Conservation (phyloP, 805 yeast genomes). For the Danielia oregonensis region DNA sequence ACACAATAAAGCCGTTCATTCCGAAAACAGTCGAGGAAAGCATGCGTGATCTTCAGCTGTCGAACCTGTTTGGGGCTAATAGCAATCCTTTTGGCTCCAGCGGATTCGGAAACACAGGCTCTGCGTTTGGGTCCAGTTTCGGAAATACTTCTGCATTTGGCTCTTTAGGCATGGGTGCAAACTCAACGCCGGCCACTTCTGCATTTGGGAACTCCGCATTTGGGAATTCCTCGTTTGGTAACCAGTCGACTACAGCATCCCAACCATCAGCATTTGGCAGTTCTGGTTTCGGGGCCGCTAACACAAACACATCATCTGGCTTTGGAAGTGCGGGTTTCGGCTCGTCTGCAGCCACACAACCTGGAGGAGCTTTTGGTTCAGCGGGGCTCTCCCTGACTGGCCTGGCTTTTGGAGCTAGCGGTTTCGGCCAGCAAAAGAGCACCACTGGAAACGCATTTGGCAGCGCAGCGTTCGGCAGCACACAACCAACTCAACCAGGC, state of each 20-base stretch:
- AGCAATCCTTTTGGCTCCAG: not conserved
- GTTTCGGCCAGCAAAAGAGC: constrained; percentile 2
- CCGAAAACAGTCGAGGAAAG: constrained; percentile 25
- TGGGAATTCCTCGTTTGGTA: constrained; percentile 3
- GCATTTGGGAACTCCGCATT: constrained; percentile 13
- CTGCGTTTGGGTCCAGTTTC: too few relatives aligned
- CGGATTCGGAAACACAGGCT: constrained; percentile 4
- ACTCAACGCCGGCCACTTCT: constrained; percentile 3
- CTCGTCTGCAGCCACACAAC: not conserved
- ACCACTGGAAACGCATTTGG: constrained; percentile 1
- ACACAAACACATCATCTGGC: too few relatives aligned
- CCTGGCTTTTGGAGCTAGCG: constrained; percentile 3
- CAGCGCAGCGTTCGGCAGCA: not conserved
- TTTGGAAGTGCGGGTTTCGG: too few relatives aligned
- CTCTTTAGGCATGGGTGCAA: constrained; percentile 8
- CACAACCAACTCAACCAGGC: too few relatives aligned
- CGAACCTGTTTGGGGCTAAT: not conserved
- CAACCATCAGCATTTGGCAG: constrained; percentile 2
- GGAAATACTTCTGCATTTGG: constrained; percentile 10
- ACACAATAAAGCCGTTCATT: constrained; percentile 24
- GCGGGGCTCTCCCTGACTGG: constrained; percentile 2
- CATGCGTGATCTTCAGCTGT: constrained; percentile 16
- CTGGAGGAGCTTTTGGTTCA: constrained; percentile 4
- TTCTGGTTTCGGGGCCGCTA: constrained; percentile 1
- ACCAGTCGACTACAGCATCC: not conserved